phyloP scores from a whole-genome alignment of 371 early-diverging fungal species.

The Gilbertella persicaria region DNA sequence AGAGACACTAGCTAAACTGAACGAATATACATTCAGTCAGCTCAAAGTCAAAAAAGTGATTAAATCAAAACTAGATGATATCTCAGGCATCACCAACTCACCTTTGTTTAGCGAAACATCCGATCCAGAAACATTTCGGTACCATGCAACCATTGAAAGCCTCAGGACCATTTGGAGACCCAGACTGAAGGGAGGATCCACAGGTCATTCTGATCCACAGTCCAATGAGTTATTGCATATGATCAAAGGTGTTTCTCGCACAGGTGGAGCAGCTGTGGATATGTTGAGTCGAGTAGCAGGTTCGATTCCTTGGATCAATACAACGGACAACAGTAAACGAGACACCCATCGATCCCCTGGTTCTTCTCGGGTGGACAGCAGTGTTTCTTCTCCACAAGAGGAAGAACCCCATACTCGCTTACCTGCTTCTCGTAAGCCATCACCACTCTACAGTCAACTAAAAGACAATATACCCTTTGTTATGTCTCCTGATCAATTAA shows the following conservation, averaged over 20 bases:
- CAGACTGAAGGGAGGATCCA: slow-evolving; percentile 28
- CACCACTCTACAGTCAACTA: neutral
- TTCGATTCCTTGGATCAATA: slow-evolving; percentile 22
- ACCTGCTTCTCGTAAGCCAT: slow-evolving; percentile 3
- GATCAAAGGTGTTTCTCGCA: slow-evolving; percentile 38
- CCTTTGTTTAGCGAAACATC: slow-evolving; percentile 52
- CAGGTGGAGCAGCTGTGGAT: slow-evolving; percentile 48
- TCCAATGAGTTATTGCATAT: slow-evolving; percentile 33
- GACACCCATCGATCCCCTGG: neutral
- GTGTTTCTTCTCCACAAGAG: too few relatives aligned
- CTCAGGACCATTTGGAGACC: slow-evolving; percentile 64
- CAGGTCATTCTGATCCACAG: neutral
- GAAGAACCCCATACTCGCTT: neutral
- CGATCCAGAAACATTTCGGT: slow-evolving; percentile 63
- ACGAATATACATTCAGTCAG: slow-evolving; percentile 36
- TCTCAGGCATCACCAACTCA: slow-evolving; percentile 54
- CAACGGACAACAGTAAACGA: neutral
- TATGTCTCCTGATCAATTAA: slow-evolving; percentile 11
- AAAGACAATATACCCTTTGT: neutral
- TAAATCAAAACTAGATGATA: slow-evolving; percentile 66
- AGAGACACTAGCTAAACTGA: slow-evolving; percentile 42
- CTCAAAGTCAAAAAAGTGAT: slow-evolving; percentile 60
- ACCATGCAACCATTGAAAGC: slow-evolving; percentile 60
- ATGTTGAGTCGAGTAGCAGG: slow-evolving; percentile 45
- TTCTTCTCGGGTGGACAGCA: too few relatives aligned